Conservation (phyloP, 1,284 basidiomycete species). For the Tilletia horrida region DNA sequence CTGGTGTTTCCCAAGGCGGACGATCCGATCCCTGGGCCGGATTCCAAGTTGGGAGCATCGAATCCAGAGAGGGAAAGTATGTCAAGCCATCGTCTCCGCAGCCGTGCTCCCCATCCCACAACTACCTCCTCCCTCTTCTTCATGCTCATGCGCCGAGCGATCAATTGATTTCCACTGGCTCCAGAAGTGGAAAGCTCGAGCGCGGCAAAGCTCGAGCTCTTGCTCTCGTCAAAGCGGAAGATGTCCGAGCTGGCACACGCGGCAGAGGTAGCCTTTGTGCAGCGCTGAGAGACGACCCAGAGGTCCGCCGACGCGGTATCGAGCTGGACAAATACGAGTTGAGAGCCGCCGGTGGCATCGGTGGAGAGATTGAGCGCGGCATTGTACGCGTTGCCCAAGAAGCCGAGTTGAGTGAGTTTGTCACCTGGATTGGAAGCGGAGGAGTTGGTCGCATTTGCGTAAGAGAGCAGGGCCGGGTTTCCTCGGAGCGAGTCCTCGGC, state of each 20-base stretch:
- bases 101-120: no score
- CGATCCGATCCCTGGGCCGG: no score
- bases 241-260: constrained; percentile 22
- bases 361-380: constrained; percentile 31
- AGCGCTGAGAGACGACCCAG: constrained; percentile 33
- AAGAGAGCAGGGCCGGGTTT: no score
- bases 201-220: constrained; percentile 21
- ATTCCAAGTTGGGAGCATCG: no score
- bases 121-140: no score
- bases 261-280: constrained; percentile 4
- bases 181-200: constrained; percentile 13
- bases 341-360: constrained; percentile 19
- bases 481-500: no score
- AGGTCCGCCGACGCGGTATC: constrained; percentile 38
- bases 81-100: no score
- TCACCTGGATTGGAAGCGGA: constrained; percentile 3
- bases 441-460: neutral
- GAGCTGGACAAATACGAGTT: constrained; percentile 35
- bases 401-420: neutral
- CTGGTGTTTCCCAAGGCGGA: no score
- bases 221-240: constrained; percentile 25
- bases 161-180: no score
- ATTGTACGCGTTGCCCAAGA: constrained; percentile 26
- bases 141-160: no score
- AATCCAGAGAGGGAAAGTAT: no score